A percentile compares a stretch with the other conserved stretches of the same genome.
phyloP scores from a whole-genome alignment of 1,284 basidiomycete genomes.

The Ceratobasidium sp. region DNA sequence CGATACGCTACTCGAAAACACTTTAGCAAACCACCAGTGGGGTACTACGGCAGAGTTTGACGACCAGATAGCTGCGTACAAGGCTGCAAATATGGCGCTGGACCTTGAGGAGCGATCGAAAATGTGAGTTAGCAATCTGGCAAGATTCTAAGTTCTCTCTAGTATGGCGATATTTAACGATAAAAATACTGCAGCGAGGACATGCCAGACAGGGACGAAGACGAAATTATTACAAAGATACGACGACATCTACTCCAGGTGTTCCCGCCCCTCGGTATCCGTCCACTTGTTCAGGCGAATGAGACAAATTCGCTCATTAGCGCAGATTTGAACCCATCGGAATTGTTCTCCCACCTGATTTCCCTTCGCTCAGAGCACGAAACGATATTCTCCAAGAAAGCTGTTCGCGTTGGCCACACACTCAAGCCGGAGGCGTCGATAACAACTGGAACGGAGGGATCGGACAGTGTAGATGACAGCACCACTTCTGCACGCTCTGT shows the following conservation, averaged over 20 bases:
- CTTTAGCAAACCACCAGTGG: background rate
- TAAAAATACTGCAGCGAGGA: background rate
- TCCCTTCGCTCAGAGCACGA: background rate
- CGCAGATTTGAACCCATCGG: background rate
- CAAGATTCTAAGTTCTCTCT: background rate
- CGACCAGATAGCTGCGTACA: background rate
- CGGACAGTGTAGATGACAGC: conserved; percentile 42
- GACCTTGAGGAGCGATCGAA: conserved; percentile 15
- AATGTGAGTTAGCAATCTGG: background rate
- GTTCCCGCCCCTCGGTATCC: conserved; percentile 1
- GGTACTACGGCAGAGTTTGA: background rate
- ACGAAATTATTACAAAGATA: background rate
- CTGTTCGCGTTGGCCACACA: background rate
- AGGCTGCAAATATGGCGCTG: background rate
- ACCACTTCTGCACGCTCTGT: background rate
- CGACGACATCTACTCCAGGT: background rate
- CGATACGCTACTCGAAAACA: background rate
- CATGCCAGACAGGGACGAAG: background rate
- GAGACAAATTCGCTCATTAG: conserved; percentile 10
- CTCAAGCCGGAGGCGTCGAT: background rate
- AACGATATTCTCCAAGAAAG: background rate
- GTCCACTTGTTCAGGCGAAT: background rate
- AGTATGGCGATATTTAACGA: background rate
- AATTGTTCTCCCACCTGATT: background rate
- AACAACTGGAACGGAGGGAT: conserved; percentile 45